Percentiles rank a stretch among this genome's conserved stretches.
phyloP scores from a whole-genome alignment of 306 rosid genomes.

The Castanea crenata region DNA sequence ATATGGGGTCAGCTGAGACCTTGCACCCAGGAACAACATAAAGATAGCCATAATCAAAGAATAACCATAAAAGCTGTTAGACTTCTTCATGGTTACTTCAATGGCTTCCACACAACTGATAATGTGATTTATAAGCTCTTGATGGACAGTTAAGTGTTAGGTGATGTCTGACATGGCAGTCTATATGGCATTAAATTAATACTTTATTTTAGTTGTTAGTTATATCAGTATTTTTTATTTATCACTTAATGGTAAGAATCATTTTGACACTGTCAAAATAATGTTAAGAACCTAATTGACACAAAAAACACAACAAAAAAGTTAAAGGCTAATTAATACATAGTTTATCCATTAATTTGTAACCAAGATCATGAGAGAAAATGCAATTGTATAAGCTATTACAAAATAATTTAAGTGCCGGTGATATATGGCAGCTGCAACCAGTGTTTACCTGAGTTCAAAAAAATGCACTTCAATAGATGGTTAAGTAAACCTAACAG shows the following conservation, averaged over 20 bases:
- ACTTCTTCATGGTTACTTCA: conserved; percentile 27
- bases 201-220: too few species aligned
- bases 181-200: too few species aligned
- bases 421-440: neutral
- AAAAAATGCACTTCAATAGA: too few species aligned
- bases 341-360: neutral
- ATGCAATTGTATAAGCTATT: neutral
- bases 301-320: too few species aligned
- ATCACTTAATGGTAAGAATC: too few species aligned
- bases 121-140: neutral
- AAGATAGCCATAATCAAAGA: conserved; percentile 32
- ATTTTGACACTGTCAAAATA: too few species aligned
- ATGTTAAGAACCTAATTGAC: too few species aligned
- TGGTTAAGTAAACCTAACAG: too few species aligned
- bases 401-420: neutral
- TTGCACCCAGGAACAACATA: conserved; percentile 39
- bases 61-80: conserved; percentile 13
- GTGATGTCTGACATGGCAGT: too few species aligned
- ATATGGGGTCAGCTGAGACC: conserved; percentile 55
- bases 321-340: too few species aligned
- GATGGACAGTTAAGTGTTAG: neutral
- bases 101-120: neutral
- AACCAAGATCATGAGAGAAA: neutral
- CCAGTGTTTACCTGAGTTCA: too few species aligned
- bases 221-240: too few species aligned